Percentiles rank a stretch among this genome's conserved stretches.
phyloP scores from a whole-genome alignment of 768 basidiomycete species.

The Kockovaella imperatae region DNA sequence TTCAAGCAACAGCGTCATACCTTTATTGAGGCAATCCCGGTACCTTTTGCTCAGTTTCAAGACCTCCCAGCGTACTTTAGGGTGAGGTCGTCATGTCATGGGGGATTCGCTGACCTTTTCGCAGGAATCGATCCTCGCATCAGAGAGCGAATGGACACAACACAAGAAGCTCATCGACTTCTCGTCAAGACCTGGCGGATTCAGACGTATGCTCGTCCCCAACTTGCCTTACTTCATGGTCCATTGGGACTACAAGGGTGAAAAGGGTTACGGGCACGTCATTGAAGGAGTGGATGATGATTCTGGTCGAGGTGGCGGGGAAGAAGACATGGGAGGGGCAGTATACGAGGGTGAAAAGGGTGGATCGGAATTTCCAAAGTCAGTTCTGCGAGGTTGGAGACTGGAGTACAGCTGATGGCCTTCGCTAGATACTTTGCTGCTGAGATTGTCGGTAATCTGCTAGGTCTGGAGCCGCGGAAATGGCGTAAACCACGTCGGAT shows the following conservation, averaged over 20 bases:
- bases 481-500: conserved; percentile 76
- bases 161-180: conserved; percentile 98
- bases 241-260: conserved; percentile 94
- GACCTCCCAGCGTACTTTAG: conserved; percentile 88
- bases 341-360: conserved; percentile 82
- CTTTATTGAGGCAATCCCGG: conserved; percentile 84
- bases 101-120: background rate
- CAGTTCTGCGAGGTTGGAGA: conserved; percentile 19
- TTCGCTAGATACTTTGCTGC: conserved; percentile 74
- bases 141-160: conserved; percentile 95
- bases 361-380: conserved; percentile 84
- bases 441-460: conserved; percentile 85
- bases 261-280: conserved; percentile 96
- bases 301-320: conserved; percentile 48
- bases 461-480: conserved; percentile 74
- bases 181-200: conserved; percentile 77
- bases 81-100: conserved; percentile 47
- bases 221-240: conserved; percentile 99
- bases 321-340: conserved; percentile 54
- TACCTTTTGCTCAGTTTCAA: conserved; percentile 82
- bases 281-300: conserved; percentile 76
- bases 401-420: background rate
- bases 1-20: conserved; percentile 86
- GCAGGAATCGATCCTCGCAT: conserved; percentile 77
- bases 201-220: conserved; percentile 88